Evolutionary conservation across 768 basidiomycete genomes (phyloP).

Genomic region (Mycena olivaceomarginata): DNA sequence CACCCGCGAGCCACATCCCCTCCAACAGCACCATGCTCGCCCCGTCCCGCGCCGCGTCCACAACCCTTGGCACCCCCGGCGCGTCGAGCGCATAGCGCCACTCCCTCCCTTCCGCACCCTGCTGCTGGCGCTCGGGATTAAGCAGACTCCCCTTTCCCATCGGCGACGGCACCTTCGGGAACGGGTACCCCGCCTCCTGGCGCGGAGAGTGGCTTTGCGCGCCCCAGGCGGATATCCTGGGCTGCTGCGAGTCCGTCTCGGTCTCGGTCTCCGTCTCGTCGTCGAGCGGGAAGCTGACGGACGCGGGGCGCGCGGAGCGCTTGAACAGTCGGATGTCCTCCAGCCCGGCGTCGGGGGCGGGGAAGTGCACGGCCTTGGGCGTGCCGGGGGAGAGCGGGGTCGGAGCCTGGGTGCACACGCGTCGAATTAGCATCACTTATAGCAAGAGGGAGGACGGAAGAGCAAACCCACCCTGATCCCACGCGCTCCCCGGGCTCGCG

Average conservation of each 20-base stretch:
- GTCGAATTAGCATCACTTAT: too few species aligned
- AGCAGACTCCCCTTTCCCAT: neutral
- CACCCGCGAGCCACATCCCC: constrained; percentile 25
- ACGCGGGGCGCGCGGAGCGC: constrained; percentile 82
- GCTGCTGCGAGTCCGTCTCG: constrained; percentile 41
- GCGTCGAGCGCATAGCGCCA: constrained; percentile 42
- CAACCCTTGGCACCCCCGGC: constrained; percentile 34
- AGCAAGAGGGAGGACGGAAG: too few species aligned
- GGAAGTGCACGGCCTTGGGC: constrained; percentile 94
- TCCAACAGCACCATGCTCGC: constrained; percentile 42
- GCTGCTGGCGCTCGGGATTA: neutral
- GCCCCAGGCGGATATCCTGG: neutral
- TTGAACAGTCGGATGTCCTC: constrained; percentile 78
- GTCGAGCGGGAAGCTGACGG: constrained; percentile 55
- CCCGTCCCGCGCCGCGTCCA: neutral
- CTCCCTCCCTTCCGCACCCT: neutral
- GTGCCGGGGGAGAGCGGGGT: constrained; percentile 50
- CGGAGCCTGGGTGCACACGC: neutral
- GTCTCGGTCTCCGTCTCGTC: constrained; percentile 67
- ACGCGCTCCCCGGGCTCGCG: neutral
- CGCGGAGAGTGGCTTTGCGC: too few species aligned
- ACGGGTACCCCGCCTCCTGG: constrained; percentile 8
- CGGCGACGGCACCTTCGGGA: neutral
- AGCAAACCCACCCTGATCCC: too few species aligned
- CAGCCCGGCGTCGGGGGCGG: constrained; percentile 75